Percentiles rank a stretch among this genome's conserved stretches.
These are phyloP conservation scores for Cicer pinnatifidum DNA, from an alignment of 306 rosid genomes.

Conservation along the genomic window DNA sequence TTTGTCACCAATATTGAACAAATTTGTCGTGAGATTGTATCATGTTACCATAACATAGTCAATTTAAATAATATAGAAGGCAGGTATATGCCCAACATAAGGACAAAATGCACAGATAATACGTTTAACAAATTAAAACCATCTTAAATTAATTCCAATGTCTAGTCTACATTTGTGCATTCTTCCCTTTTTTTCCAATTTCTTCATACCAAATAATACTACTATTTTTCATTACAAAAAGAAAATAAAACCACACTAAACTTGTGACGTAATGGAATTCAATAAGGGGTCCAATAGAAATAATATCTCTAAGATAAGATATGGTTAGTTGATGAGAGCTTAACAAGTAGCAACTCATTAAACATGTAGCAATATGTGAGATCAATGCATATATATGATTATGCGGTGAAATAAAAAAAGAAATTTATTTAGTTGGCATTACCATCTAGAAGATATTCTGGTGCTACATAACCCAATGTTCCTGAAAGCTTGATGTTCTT, in stretches of 20 bases:
- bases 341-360: conserved; percentile 16
- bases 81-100: conserved; percentile 48
- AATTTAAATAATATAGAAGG: conserved; percentile 31
- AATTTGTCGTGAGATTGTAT: not conserved
- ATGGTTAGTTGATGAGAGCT: conserved; percentile 39
- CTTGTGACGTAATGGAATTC: conserved; percentile 44
- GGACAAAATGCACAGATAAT: conserved; percentile 43
- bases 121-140: conserved; percentile 45
- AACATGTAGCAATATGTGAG: conserved; percentile 27
- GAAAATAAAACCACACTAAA: conserved; percentile 43
- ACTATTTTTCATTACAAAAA: conserved; percentile 31
- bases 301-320: conserved; percentile 30
- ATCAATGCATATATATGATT: conserved; percentile 38
- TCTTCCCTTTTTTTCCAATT: too few relatives aligned
- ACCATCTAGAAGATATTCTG: conserved; percentile 97
- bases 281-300: conserved; percentile 46
- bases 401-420: conserved; percentile 37
- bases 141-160: not conserved
- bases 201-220: too few relatives aligned
- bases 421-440: conserved; percentile 47
- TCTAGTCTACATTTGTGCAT: too few relatives aligned
- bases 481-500: conserved; percentile 88
- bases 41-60: conserved; percentile 20
- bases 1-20: not conserved
- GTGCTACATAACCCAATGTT: conserved; percentile 92